These are phyloP conservation scores for Phytophthora europaea DNA, from an alignment of 352 stramenopile species.

Conservation along the genomic window DNA sequence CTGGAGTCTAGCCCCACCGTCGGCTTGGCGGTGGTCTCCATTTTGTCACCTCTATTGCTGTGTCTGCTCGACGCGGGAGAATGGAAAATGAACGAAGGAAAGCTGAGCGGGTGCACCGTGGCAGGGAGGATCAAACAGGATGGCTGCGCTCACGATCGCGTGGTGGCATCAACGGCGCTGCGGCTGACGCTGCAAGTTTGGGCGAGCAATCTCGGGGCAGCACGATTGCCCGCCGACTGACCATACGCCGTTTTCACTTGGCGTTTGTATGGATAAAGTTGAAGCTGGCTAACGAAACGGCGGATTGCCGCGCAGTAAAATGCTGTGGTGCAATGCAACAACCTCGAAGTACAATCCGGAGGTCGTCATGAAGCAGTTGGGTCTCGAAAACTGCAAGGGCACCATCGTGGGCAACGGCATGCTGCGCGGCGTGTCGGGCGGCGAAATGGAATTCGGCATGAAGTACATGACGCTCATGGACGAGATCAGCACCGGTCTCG, in stretches of 20 bases:
- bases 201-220: constrained; percentile 3
- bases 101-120: neutral
- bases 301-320: neutral
- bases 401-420: constrained; percentile 69
- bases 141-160: neutral
- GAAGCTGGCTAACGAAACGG: neutral
- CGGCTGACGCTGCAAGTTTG: neutral
- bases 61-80: neutral
- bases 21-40: constrained; percentile 16
- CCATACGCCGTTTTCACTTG: neutral
- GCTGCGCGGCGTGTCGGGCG: constrained; percentile 67
- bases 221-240: neutral
- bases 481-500: constrained; percentile 93
- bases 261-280: constrained; percentile 3
- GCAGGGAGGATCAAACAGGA: neutral
- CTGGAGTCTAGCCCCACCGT: constrained; percentile 25
- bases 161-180: constrained; percentile 1
- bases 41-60: no score
- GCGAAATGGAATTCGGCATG: constrained; percentile 88
- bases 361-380: constrained; percentile 48
- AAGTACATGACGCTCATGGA: constrained; percentile 88
- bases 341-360: constrained; percentile 19
- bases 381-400: constrained; percentile 60
- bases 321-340: neutral
- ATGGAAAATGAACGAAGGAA: neutral